Evolutionary conservation across 306 rosid genomes (phyloP), one percentile per base, ranked within the genome.

Genomic region (Oxytropis ochrocephala): DNA sequence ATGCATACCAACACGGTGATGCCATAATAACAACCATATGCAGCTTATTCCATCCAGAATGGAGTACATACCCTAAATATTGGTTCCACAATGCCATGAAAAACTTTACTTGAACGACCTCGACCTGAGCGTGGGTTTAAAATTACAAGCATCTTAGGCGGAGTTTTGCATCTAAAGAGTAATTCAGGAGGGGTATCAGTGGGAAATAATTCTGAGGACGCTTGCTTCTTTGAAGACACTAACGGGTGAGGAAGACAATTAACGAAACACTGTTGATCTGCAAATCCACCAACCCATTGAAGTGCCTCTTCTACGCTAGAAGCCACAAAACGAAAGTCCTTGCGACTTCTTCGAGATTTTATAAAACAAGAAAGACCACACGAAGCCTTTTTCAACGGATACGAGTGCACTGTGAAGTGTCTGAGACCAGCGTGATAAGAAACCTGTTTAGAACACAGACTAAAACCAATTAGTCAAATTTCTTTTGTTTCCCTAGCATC

Each of bases 211-310:
- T 91, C 99, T 48, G 97, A 87, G 75, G 99, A 94, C 29, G 96
- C 96, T 74, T 94, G 97, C 91, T 91, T 94, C 85, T 94, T 94
- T 6, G 96, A 91, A 62, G 97, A 91, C 64, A 80, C 75, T 85
- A 89, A 84, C 16, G 99, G 99, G 69, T 94, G 99, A 54, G 99
- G 99, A 73, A 94, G 88, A 83, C 96, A 91, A 79, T 94, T 88
- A 65, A 94, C 81, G 4, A 80, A 88, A 77, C 99, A 94, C 42
- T 91, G 95, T 76, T 94, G 99, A 81, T 94, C 99, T 10, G 99
- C 99, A 87, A 91, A 87, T 50, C 92, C 97, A 39, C 92, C 96
- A 80, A 94, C 96, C 99, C 99, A 94, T 47, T 85, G 96, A 80
- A 94, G 68, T 47, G 99, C 99, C 79, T 94, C 99, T 57, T 94